A percentile compares a stretch with the other conserved stretches of the same genome.
Evolutionary conservation across 164 flowering plant genomes (phyloP).

Genomic region (Amborella trichopoda): DNA sequence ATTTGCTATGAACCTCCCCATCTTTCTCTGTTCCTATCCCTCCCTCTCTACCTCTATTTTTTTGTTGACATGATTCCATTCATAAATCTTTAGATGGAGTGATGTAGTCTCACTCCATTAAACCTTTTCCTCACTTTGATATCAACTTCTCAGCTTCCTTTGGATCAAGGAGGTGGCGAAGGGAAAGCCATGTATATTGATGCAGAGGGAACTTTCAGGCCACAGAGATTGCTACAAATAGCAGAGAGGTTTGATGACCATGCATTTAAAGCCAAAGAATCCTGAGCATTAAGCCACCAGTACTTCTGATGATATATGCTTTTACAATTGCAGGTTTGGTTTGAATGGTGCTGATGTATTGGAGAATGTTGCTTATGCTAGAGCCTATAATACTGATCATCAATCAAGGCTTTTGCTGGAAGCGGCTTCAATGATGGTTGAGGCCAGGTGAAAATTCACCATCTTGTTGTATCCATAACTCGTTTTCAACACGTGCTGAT

Average conservation of each 20-base stretch:
- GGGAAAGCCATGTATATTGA: constrained; percentile 98
- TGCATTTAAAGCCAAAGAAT: no score
- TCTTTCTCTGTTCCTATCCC: no score
- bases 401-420: constrained; percentile 95
- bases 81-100: no score
- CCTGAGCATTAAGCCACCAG: no score
- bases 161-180: constrained; percentile 98
- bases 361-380: constrained; percentile 97
- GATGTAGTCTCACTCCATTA: no score
- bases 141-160: constrained; percentile 63
- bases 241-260: constrained; percentile 62
- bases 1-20: no score
- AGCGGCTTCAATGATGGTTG: constrained; percentile 99
- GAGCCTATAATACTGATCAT: constrained; percentile 98
- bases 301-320: no score
- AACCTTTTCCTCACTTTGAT: no score
- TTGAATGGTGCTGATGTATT: constrained; percentile 89
- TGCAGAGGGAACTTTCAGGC: constrained; percentile 97
- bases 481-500: no score
- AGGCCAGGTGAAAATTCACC: constrained; percentile 84
- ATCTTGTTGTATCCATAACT: no score
- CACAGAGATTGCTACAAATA: constrained; percentile 83
- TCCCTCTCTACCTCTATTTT: no score
- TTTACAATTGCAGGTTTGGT: constrained; percentile 52
- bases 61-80: no score